phyloP scores from a whole-genome alignment of 441 rosid genomes.

The Syzygium syzygioides region DNA sequence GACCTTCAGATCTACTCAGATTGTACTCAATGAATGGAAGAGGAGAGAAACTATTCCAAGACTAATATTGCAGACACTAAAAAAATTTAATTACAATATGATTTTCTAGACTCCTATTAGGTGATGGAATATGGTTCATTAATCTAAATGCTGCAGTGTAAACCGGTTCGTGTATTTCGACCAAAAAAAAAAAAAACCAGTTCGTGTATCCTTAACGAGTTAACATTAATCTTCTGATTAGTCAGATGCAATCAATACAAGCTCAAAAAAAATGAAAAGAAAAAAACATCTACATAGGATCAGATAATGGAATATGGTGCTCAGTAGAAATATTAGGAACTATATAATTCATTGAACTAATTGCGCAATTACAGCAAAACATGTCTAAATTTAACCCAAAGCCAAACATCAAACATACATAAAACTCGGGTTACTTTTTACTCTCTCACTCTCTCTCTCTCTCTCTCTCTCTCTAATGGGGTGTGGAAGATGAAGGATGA shows the following conservation, averaged over 20 bases:
- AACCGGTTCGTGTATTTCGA: neutral
- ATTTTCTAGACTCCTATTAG: neutral
- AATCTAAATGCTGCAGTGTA: neutral
- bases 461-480: neutral
- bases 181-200: too few relatives aligned
- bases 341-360: neutral
- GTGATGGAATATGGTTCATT: neutral
- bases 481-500: neutral
- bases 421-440: neutral
- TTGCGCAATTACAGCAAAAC: neutral
- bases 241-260: neutral
- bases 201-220: neutral
- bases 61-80: neutral
- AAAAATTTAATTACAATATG: neutral
- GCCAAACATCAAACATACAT: neutral
- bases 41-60: neutral
- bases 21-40: neutral
- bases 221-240: neutral
- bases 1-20: neutral
- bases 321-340: neutral
- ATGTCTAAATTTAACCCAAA: neutral
- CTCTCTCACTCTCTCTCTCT: neutral
- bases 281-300: neutral
- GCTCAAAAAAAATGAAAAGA: neutral
- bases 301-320: neutral